Evolutionary conservation across 164 flowering plant genomes (phyloP).

Genomic region (Platanus orientalis): DNA sequence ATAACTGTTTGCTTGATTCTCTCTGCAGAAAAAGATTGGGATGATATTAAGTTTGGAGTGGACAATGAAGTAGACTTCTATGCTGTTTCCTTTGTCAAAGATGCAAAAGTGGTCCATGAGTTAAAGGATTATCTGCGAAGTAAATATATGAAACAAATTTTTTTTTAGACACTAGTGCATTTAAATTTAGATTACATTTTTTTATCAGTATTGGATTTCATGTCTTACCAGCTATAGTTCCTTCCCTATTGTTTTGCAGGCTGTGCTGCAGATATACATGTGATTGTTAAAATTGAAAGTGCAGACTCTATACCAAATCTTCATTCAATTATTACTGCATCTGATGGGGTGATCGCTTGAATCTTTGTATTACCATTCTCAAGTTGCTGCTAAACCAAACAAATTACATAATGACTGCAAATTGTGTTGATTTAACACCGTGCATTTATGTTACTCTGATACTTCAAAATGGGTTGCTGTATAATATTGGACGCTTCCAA

Average conservation of each 20-base stretch:
- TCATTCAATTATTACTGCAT: slow-evolving; percentile 84
- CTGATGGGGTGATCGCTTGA: slow-evolving; percentile 70
- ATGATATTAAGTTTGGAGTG: slow-evolving; percentile 94
- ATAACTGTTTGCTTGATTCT: slow-evolving; percentile 10
- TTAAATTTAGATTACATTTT: not conserved
- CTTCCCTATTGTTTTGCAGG: slow-evolving; percentile 46
- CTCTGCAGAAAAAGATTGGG: slow-evolving; percentile 94
- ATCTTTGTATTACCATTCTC: slow-evolving; percentile 3
- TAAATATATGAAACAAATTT: slow-evolving; percentile 19
- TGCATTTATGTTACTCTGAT: no score
- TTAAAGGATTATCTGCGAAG: slow-evolving; percentile 81
- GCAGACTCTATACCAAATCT: slow-evolving; percentile 91
- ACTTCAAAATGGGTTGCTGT: no score
- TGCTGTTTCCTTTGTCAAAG: slow-evolving; percentile 97
- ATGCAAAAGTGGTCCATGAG: slow-evolving; percentile 86
- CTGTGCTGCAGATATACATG: slow-evolving; percentile 75
- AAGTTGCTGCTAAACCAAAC: not conserved
- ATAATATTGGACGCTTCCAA: no score
- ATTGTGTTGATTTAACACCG: no score
- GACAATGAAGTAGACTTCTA: slow-evolving; percentile 90
- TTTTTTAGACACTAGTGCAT: not conserved
- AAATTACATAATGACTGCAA: no score
- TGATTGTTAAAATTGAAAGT: slow-evolving; percentile 84
- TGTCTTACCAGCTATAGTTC: not conserved
- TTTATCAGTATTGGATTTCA: not conserved